Conservation (phyloP, 352 stramenopile species). For the Globisporangium perplexum region DNA sequence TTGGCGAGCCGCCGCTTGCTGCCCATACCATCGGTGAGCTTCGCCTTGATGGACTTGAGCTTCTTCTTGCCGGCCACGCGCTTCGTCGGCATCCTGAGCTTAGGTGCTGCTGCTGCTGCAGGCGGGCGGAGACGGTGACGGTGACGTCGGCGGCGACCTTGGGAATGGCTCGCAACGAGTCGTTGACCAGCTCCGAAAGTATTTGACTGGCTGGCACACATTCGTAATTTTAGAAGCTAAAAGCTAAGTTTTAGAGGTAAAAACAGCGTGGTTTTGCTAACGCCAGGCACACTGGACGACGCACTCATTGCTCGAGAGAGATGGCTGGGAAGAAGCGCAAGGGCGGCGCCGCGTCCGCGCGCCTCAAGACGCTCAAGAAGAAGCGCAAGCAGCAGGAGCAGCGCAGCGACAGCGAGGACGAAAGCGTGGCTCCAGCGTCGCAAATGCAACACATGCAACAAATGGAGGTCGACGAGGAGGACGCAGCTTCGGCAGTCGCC, state of each 20-base stretch:
- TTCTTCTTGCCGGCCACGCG: constrained; percentile 89
- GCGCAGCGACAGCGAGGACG: constrained; percentile 2
- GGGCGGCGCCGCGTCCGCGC: constrained; percentile 21
- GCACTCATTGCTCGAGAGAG: too few species aligned
- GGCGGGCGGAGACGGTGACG: neutral
- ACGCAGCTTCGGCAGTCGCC: too few species aligned
- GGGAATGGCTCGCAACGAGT: too few species aligned
- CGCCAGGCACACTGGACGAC: too few species aligned
- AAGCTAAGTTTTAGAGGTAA: too few species aligned
- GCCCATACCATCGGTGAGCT: constrained; percentile 81
- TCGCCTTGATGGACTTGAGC: constrained; percentile 88
- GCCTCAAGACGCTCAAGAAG: constrained; percentile 44
- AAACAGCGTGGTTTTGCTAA: too few species aligned
- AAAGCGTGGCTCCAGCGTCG: constrained; percentile 2
- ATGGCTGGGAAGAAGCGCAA: constrained; percentile 70
- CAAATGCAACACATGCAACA: neutral
- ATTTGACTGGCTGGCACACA: too few species aligned
- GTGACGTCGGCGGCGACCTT: neutral
- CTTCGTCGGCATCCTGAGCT: constrained; percentile 79
- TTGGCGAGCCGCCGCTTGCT: constrained; percentile 76
- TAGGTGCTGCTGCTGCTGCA: too few species aligned
- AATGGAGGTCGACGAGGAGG: constrained; percentile 3
- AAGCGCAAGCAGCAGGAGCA: constrained; percentile 29
- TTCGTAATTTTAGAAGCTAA: too few species aligned
- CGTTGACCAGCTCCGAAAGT: too few species aligned